Evolutionary conservation across 208 protist species (phyloP), one percentile per base, ranked within the genome.

Genomic region (Leishmania martiniquensis): DNA sequence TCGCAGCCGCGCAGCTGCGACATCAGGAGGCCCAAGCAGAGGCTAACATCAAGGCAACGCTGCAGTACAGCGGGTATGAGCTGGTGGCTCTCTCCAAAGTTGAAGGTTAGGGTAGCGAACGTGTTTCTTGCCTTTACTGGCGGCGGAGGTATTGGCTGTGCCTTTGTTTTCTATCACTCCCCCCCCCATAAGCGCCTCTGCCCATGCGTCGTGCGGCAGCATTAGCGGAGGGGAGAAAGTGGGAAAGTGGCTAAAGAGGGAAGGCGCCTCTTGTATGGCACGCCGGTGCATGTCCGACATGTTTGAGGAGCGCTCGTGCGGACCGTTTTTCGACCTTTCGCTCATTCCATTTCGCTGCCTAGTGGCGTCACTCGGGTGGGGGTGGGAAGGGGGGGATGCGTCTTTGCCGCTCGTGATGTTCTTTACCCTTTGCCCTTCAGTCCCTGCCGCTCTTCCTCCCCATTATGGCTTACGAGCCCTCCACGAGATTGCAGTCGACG

Each of bases 21-120:
- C 81, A 85, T 45, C 84, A 84, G 20, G 86, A 95, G 70, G 71
- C 76, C 9, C 77, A 72, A n/a, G 77, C 80, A 60, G 68, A 87
- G 62, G 79, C 65, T 10, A 87, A 86, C 76, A 88, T 97, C 75
- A 83, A 85, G 71, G 76, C 86, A 4, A 69, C 85, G 25, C 73
- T 97, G 65, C 82, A 85, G 29, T 77, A 87, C 54, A 87, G 84
- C 70, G 90, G 89, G 9, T 96, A 95, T 55, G 77, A 89, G 34
- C 65, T 95, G 25, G 77, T 93, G 37, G 77, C 86, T 2, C 80
- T 97, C 44, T 78, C 88, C 75, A 81, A 74, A 45, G 52, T 74
- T n/a, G 72, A 60, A 39, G 29, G 7, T 34, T 62, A 37, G 55
- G 37, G 10, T 13, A 47, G 10, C 37, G 25, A 1, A 32, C 2